Evolutionary conservation across 78 protist species (phyloP).

Genomic region (Planoprotostelium fungivorum): DNA sequence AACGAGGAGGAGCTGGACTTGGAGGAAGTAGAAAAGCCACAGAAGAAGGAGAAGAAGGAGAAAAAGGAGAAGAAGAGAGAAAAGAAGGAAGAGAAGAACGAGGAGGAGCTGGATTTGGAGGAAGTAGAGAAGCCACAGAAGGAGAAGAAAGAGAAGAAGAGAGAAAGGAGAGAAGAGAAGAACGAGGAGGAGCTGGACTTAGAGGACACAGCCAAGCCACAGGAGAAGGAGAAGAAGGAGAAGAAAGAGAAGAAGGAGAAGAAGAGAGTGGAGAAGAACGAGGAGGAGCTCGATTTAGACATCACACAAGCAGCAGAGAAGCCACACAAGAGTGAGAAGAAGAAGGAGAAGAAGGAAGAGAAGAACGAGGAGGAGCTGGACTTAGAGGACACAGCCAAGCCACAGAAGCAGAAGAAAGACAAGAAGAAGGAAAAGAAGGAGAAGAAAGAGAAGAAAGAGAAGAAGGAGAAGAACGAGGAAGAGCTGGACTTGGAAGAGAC

Average conservation of each 20-base stretch:
- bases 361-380: slow-evolving; percentile 13
- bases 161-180: slow-evolving; percentile 7
- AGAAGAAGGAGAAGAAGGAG: slow-evolving; percentile 19
- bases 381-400: background rate
- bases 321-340: background rate
- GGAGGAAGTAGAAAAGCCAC: background rate
- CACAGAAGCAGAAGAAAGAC: slow-evolving; percentile 16
- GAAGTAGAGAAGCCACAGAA: slow-evolving; percentile 8
- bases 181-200: slow-evolving; percentile 6
- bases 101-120: background rate
- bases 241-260: too few relatives aligned
- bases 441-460: slow-evolving; percentile 22
- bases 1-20: slow-evolving; percentile 10
- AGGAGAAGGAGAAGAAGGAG: too few relatives aligned
- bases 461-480: slow-evolving; percentile 10
- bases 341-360: background rate
- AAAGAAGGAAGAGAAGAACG: background rate
- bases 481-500: slow-evolving; percentile 3
- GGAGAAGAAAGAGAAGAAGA: slow-evolving; percentile 36
- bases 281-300: too few relatives aligned
- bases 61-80: slow-evolving; percentile 18
- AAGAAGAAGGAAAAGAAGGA: slow-evolving; percentile 24
- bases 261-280: too few relatives aligned
- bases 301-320: background rate
- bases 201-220: too few relatives aligned